These are phyloP conservation scores for Nosema granulosis DNA, from an alignment of 371 early-diverging fungal genomes.

Conservation along the genomic window DNA sequence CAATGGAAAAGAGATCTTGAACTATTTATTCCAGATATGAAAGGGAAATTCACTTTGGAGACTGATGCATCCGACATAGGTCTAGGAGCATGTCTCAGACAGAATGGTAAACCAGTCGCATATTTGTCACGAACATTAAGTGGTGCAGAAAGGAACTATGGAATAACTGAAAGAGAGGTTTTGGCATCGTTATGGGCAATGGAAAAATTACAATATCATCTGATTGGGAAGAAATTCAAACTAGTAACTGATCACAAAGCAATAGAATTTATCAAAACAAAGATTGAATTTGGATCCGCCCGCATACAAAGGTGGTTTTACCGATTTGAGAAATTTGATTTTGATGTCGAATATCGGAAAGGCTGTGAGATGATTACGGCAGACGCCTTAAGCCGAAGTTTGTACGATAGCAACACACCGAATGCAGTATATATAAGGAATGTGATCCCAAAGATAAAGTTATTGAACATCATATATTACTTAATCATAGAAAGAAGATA, in stretches of 20 bases:
- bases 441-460: no score
- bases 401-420: no score
- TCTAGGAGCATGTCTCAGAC: slow-evolving; percentile 47
- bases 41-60: slow-evolving; percentile 29
- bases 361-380: neutral
- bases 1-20: neutral
- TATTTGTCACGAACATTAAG: slow-evolving; percentile 23
- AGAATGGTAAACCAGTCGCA: slow-evolving; percentile 30
- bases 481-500: no score
- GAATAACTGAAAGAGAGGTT: slow-evolving; percentile 49
- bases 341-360: slow-evolving; percentile 25
- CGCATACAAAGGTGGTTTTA: neutral
- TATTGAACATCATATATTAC: no score
- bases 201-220: slow-evolving; percentile 41
- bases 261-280: neutral
- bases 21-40: slow-evolving; percentile 33
- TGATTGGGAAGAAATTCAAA: neutral
- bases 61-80: slow-evolving; percentile 56
- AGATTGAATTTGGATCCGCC: neutral
- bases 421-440: no score
- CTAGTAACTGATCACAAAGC: neutral
- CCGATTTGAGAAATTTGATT: slow-evolving; percentile 22
- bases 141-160: slow-evolving; percentile 41
- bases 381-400: neutral
- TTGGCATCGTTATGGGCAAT: slow-evolving; percentile 39